Base-by-base conservation (phyloP, 2,329 filamentous ascomycete species). In the Sclerotinia spermophila region DNA sequence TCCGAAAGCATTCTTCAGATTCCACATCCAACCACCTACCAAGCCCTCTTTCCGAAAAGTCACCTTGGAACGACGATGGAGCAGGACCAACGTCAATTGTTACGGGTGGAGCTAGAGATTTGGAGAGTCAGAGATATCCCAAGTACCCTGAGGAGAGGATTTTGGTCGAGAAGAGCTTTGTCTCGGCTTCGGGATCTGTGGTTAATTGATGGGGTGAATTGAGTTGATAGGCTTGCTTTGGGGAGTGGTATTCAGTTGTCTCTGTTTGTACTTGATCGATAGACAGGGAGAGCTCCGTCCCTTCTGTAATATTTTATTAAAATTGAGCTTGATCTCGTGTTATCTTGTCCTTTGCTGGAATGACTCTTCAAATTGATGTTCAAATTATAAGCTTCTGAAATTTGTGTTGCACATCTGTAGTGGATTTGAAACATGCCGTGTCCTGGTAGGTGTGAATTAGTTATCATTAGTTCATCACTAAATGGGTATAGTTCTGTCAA, bases 161-260 rank as follows among this genome's bases (percentile, higher is more conserved):
- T 35, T 6, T 68, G 8, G 53, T 68, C 3, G 27, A 68, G 27
- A 58, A 68, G 53, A 60, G 51, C 13, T 68, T 68, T 61, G 40
- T 27, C 61, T 68, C 66, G 15, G 62, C 62, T 53, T 33, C 62
- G 21, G 45, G 62, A 7, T 65, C 62, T 5, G 17, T 35, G 5
- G 33, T 53, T 27, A 53, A 53, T 30, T 65, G 45, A 65, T n/a
- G 15, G 38, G 8, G 11, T 7, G 5, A 13, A 3, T 40, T 30
- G 5, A 17, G 19, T 24, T 53, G 33, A 19, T 13, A 27, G 11
- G 15, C 21, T 53, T 5, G n/a, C 5, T 21, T 53, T n/a, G 24
- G 8, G 24, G 10, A 17, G 45, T 30, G 15, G 17, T 15, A 33
- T 21, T 40, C 3, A 21, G n/a, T 15, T n/a, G 30, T 33, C 45